Base-by-base conservation (phyloP, 2,329 filamentous ascomycete genomes). In the Cryoendolithus antarcticus region DNA sequence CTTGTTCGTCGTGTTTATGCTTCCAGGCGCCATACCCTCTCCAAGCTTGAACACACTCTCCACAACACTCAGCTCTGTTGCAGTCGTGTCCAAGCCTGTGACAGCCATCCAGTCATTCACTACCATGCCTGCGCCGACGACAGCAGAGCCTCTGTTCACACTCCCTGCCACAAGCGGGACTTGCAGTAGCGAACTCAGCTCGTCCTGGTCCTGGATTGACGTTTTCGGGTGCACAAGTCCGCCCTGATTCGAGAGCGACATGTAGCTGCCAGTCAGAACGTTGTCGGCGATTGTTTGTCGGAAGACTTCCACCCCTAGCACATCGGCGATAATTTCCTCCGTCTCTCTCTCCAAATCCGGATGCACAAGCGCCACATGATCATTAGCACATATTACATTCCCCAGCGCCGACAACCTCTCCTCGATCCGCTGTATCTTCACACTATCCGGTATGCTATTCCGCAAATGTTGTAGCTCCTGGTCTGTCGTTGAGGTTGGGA, bases 81-180 rank as follows among this genome's bases (percentile, higher is more conserved):
- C 88, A 12, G 88, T 95, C 34, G 89, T 94, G 62, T 95, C 88
- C 47, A 94, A 71, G 15, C 88, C 88, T n/a, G 86, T 93, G 24
- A 95, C 85, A 24, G 89, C 86, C 65, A 95, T 77, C 88, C 89
- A 95, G 71, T 96, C 89, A 60, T 95, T 94, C 48, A 94, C 86
- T 4, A 94, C 86, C 83, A 93, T 91, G 32, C 86, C 86, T 1
- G 89, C 91, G 41, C 91, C 91, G n/a, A 98, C 88, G 24, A 98
- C 88, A 44, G 86, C 80, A 58, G 80, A 86, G 45, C 91, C 91
- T 48, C 91, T 77, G 67, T 98, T 98, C 47, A 98, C 82, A 58
- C 77, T 85, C 32, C 91, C 91, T 3, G 91, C 91, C 1, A 98
- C 91, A 4, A 98, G 78, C 9, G 91, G 91, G 30, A 98, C 89